phyloP scores from a whole-genome alignment of 805 yeast species.

The Hanseniaspora thailandica region DNA sequence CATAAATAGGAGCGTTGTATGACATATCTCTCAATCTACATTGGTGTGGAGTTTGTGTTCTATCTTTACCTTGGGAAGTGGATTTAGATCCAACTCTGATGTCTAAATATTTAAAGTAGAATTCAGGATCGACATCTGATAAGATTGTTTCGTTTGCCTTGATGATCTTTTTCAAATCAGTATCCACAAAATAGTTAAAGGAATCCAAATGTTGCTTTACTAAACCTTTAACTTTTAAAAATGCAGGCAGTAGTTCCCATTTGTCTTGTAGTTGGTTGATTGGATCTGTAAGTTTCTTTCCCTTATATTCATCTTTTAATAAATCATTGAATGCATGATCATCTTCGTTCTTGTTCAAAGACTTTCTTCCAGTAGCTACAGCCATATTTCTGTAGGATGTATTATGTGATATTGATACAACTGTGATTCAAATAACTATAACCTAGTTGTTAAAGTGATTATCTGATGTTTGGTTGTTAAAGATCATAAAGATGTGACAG shows the following conservation, averaged over 20 bases:
- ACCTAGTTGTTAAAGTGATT: no score
- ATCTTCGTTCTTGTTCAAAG: conserved; percentile 12
- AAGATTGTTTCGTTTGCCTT: conserved; percentile 79
- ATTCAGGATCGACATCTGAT: conserved; percentile 94
- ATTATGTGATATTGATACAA: no score
- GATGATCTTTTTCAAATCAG: conserved; percentile 83
- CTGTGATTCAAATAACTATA: no score
- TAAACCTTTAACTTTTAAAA: conserved; percentile 84
- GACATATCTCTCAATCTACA: conserved; percentile 90
- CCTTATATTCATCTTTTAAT: conserved; percentile 69
- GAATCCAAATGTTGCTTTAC: conserved; percentile 97
- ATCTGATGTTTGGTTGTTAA: no score
- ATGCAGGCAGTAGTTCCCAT: conserved; percentile 94
- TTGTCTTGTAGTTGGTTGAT: conserved; percentile 88
- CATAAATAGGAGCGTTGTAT: conserved; percentile 88
- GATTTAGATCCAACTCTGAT: conserved; percentile 79
- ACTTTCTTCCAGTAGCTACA: conserved; percentile 1
- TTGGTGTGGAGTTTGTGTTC: conserved; percentile 78
- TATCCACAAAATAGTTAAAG: conserved; percentile 91
- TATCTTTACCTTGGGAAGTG: conserved; percentile 43
- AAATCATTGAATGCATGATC: conserved; percentile 67
- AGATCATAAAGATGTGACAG: no score
- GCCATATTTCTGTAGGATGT: conserved; percentile 3
- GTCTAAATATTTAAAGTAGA: conserved; percentile 82
- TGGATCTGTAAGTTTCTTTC: conserved; percentile 76